These are phyloP conservation scores for Teratosphaeria viscida DNA, from an alignment of 2,329 filamentous ascomycete genomes.

Conservation along the genomic window DNA sequence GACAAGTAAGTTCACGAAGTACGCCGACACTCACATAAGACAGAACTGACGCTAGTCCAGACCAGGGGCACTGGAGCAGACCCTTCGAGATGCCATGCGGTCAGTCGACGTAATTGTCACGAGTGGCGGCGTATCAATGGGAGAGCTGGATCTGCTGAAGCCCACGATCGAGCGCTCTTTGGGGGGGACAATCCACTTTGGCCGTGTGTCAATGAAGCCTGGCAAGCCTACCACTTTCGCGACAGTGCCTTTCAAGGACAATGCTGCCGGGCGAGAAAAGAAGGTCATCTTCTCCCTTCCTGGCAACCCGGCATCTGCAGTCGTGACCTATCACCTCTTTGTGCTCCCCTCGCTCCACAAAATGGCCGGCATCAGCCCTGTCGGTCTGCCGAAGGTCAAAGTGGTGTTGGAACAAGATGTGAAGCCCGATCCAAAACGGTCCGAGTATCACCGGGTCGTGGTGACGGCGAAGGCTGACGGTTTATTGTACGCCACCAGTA, in stretches of 20 bases:
- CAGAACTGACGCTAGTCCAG: conserved; percentile 29
- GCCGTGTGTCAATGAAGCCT: conserved; percentile 93
- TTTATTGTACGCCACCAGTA: conserved; percentile 62
- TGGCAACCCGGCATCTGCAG: conserved; percentile 84
- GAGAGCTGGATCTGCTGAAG: conserved; percentile 91
- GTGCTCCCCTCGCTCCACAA: conserved; percentile 79
- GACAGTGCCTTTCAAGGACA: conserved; percentile 57
- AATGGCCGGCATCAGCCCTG: conserved; percentile 55
- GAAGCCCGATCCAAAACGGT: conserved; percentile 59
- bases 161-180: conserved; percentile 86
- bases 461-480: conserved; percentile 57
- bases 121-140: conserved; percentile 93
- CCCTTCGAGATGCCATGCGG: conserved; percentile 63
- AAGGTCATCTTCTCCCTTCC: conserved; percentile 83
- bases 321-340: conserved; percentile 91
- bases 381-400: conserved; percentile 60
- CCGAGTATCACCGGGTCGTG: conserved; percentile 83
- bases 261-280: conserved; percentile 44
- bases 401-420: conserved; percentile 66
- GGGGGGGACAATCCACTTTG: conserved; percentile 90
- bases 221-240: conserved; percentile 97
- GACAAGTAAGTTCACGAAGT: conserved; percentile 44
- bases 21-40: not conserved
- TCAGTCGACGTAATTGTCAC: conserved; percentile 76
- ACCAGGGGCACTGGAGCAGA: conserved; percentile 62